A percentile compares a stretch with the other conserved stretches of the same genome.
phyloP scores from a whole-genome alignment of 2,329 filamentous ascomycete species.

The Magnaporthiopsis incrustans region DNA sequence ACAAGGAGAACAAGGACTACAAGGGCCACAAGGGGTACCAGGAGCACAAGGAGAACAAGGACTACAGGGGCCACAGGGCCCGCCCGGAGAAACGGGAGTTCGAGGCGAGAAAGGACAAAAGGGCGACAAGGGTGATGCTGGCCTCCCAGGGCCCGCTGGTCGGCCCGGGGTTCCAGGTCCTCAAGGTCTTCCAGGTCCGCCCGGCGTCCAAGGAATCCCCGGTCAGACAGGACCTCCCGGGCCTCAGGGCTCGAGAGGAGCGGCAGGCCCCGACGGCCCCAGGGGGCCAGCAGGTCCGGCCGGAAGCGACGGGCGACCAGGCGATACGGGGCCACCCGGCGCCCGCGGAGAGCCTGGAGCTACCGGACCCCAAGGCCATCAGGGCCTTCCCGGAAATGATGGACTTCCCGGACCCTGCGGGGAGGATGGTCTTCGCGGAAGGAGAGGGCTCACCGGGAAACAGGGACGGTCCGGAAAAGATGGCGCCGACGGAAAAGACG shows the following conservation, averaged over 20 bases:
- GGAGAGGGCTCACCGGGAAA: not conserved
- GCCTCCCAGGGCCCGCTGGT: not conserved
- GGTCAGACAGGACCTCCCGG: not conserved
- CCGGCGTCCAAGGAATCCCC: too few species aligned
- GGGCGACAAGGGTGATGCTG: not conserved
- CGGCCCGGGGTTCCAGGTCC: constrained; percentile 2
- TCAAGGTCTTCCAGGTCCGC: not conserved
- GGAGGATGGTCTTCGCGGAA: not conserved
- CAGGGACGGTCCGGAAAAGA: not conserved
- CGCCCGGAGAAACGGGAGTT: not conserved
- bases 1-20: too few species aligned
- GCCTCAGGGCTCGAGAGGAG: not conserved
- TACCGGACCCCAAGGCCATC: not conserved
- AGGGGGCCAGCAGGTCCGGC: not conserved
- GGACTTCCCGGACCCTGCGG: not conserved
- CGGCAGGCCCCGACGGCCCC: not conserved
- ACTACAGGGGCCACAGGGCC: not conserved
- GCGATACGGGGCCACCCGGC: not conserved
- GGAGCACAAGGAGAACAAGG: not conserved
- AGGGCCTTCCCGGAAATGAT: not conserved
- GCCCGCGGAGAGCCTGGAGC: not conserved
- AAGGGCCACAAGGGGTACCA: not conserved
- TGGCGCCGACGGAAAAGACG: not conserved
- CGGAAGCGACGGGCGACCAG: not conserved
- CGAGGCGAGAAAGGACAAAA: not conserved